Evolutionary conservation across 805 yeast species (phyloP).

Genomic region (Priceomyces melissophilus): DNA sequence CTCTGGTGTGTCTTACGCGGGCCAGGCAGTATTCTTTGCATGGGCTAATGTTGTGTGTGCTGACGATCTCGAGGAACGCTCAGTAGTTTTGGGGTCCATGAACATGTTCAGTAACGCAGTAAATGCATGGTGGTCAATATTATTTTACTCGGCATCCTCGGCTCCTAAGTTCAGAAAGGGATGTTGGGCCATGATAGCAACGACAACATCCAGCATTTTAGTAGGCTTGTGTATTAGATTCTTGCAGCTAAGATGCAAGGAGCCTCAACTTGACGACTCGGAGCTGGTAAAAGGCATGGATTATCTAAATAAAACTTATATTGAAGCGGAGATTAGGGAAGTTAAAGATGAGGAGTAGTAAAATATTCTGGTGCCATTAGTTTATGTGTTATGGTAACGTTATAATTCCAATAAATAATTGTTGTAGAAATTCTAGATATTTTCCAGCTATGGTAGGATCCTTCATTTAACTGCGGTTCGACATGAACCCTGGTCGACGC

Average conservation of each 20-base stretch:
- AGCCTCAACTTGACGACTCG: background rate
- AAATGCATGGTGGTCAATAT: constrained; percentile 61
- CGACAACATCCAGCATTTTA: constrained; percentile 41
- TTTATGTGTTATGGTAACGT: too few species aligned
- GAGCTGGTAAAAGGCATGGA: too few species aligned
- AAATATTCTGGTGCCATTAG: too few species aligned
- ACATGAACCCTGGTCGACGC: too few species aligned
- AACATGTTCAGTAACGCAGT: constrained; percentile 62
- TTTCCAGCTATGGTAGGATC: too few species aligned
- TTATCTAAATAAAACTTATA: too few species aligned
- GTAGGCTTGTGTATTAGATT: constrained; percentile 40
- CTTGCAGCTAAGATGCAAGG: constrained; percentile 39
- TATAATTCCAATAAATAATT: too few species aligned
- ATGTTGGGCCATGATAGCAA: constrained; percentile 55
- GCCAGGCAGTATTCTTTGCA: constrained; percentile 58
- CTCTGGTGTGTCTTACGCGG: constrained; percentile 54
- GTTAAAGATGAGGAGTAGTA: too few species aligned
- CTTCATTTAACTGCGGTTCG: too few species aligned
- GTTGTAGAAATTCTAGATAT: too few species aligned
- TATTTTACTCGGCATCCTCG: constrained; percentile 50
- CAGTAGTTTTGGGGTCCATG: constrained; percentile 63
- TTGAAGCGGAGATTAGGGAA: too few species aligned
- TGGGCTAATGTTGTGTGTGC: constrained; percentile 63
- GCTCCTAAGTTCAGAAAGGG: constrained; percentile 53
- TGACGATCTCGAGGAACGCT: constrained; percentile 60